Percentiles rank a stretch among this genome's conserved stretches.
These are phyloP conservation scores for Metarhizium album DNA, from an alignment of 2,329 filamentous ascomycete species.

Conservation along the genomic window DNA sequence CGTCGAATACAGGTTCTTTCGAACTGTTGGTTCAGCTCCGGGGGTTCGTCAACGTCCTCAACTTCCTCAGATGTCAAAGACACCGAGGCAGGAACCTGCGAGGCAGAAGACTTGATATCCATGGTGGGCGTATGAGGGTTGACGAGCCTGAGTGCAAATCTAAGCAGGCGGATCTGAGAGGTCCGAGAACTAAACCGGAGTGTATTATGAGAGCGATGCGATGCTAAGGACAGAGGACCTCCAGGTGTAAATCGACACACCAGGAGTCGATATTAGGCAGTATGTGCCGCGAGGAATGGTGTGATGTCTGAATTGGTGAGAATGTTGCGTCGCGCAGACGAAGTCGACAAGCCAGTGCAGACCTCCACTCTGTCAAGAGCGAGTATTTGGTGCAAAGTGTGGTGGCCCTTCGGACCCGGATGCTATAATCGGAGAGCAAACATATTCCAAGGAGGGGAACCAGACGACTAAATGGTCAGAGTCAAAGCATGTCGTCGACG, in stretches of 20 bases:
- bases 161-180: background rate
- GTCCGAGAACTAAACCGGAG: background rate
- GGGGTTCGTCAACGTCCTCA: conserved; percentile 79
- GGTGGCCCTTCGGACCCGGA: conserved; percentile 27
- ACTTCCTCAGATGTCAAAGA: conserved; percentile 47
- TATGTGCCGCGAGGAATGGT: background rate
- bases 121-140: conserved; percentile 13
- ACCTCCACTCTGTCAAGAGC: conserved; percentile 9
- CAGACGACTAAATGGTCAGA: background rate
- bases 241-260: background rate
- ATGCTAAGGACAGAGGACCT: background rate
- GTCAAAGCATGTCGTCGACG: background rate
- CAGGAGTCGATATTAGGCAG: background rate
- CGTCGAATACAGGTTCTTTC: conserved; percentile 36
- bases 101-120: conserved; percentile 14
- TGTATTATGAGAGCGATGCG: background rate
- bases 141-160: background rate
- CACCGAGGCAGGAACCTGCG: conserved; percentile 21
- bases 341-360: conserved; percentile 16
- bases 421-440: conserved; percentile 25
- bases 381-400: conserved; percentile 8
- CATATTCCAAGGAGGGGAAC: conserved; percentile 16
- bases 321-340: conserved; percentile 12
- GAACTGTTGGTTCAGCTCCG: conserved; percentile 47
- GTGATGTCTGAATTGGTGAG: background rate